Conservation (phyloP, 495 filamentous ascomycete species). For the Annulohypoxylon maeteangense region DNA sequence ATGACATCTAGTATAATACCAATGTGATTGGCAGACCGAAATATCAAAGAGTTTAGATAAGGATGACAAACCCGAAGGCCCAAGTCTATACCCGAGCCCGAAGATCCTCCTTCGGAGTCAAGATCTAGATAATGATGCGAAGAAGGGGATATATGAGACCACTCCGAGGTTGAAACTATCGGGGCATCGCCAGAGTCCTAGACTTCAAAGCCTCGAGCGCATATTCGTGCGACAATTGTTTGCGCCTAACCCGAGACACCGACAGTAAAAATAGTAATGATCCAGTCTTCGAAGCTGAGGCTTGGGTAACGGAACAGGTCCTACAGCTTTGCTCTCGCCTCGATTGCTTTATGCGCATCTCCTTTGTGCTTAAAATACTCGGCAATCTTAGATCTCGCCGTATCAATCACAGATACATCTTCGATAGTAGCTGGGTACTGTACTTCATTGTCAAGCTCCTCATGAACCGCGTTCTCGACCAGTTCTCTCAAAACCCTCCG, state of each 20-base stretch:
- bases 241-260: neutral
- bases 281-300: neutral
- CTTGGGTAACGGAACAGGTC: neutral
- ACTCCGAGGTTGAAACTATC: neutral
- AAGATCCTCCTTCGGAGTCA: constrained; percentile 11
- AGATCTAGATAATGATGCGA: neutral
- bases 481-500: constrained; percentile 82
- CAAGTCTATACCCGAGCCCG: neutral
- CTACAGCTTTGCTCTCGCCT: constrained; percentile 69
- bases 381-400: constrained; percentile 58
- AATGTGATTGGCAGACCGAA: constrained; percentile 23
- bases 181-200: neutral
- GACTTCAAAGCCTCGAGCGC: neutral
- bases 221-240: neutral
- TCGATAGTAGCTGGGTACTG: constrained; percentile 66
- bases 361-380: constrained; percentile 61
- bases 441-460: constrained; percentile 61
- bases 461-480: constrained; percentile 72
- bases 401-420: constrained; percentile 60
- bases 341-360: constrained; percentile 60
- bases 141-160: neutral
- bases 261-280: constrained; percentile 2
- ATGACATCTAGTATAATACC: neutral
- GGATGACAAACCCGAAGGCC: constrained; percentile 14
- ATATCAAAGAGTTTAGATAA: constrained; percentile 15